These are phyloP conservation scores for Yamadazyma atlantica DNA, from an alignment of 1,139 yeast genomes.

Conservation along the genomic window DNA sequence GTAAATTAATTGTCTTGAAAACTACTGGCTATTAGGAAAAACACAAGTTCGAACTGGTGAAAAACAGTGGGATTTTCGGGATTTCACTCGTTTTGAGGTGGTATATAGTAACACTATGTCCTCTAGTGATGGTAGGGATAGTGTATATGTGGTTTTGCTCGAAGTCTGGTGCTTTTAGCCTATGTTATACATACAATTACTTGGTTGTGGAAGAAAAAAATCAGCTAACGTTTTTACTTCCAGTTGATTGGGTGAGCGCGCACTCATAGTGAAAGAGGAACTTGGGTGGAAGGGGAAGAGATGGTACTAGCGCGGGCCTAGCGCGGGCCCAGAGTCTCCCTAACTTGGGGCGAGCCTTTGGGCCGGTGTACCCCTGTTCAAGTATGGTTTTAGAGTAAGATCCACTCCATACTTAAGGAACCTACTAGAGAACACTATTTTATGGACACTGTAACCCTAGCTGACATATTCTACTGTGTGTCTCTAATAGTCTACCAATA, in stretches of 20 bases:
- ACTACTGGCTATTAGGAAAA: too few relatives aligned
- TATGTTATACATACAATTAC: conserved; percentile 3
- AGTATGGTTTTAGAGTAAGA: too few relatives aligned
- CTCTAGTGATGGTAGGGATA: neutral
- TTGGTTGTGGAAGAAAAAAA: conserved; percentile 1
- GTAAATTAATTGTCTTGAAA: neutral
- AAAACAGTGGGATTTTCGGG: neutral
- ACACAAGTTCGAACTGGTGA: neutral
- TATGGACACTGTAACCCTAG: too few relatives aligned
- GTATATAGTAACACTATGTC: too few relatives aligned
- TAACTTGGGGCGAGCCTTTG: too few relatives aligned
- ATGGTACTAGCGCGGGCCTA: neutral
- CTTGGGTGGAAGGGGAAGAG: too few relatives aligned
- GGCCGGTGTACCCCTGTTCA: too few relatives aligned
- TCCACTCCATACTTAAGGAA: too few relatives aligned
- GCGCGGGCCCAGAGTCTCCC: neutral
- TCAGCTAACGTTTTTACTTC: neutral
- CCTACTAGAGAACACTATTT: too few relatives aligned
- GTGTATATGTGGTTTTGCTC: conserved; percentile 1
- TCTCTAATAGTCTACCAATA: too few relatives aligned
- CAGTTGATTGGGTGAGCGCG: conserved; percentile 2
- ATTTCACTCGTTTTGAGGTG: neutral
- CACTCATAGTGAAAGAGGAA: neutral
- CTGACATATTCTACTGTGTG: too few relatives aligned
- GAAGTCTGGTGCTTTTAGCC: too few relatives aligned